phyloP scores from a whole-genome alignment of 352 stramenopile species.

The Phytopythium oedochilum region DNA sequence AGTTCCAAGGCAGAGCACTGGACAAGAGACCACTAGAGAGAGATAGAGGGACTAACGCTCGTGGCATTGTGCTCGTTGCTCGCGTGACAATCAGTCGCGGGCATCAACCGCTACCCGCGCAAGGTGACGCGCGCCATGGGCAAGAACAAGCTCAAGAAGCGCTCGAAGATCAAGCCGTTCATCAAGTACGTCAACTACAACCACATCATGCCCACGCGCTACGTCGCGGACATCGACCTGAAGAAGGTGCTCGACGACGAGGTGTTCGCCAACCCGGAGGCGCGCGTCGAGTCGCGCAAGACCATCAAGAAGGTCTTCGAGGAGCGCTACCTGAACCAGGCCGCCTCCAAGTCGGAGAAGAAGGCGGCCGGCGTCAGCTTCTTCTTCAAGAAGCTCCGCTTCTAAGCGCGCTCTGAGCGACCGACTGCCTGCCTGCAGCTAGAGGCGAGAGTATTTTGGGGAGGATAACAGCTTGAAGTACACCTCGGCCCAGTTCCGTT shows the following conservation, averaged over 20 bases:
- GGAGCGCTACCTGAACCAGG: constrained; percentile 95
- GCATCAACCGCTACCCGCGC: constrained; percentile 94
- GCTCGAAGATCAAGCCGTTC: constrained; percentile 98
- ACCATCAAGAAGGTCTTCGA: constrained; percentile 99
- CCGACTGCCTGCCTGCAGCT: constrained; percentile 24
- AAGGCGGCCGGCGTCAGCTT: constrained; percentile 97
- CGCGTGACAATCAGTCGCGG: constrained; percentile 90
- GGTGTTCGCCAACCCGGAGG: constrained; percentile 79
- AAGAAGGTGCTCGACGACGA: constrained; percentile 97
- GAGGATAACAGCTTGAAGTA: constrained; percentile 48
- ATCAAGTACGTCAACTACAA: constrained; percentile 99
- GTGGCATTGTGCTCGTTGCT: not conserved
- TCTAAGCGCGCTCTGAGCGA: constrained; percentile 86
- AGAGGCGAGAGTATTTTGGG: constrained; percentile 42
- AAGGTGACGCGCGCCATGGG: constrained; percentile 98
- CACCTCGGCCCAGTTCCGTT: constrained; percentile 65
- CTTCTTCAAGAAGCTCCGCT: constrained; percentile 99
- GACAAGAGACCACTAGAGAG: too few species aligned
- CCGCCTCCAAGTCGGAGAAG: constrained; percentile 95
- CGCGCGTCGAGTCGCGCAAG: constrained; percentile 93
- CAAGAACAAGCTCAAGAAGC: constrained; percentile 97
- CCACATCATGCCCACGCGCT: constrained; percentile 99
- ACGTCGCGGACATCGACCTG: constrained; percentile 98
- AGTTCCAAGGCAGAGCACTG: too few species aligned
- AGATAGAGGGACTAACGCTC: too few species aligned